Base-by-base conservation (phyloP, 495 filamentous ascomycete species). In the Astrothelium macrocarpum region DNA sequence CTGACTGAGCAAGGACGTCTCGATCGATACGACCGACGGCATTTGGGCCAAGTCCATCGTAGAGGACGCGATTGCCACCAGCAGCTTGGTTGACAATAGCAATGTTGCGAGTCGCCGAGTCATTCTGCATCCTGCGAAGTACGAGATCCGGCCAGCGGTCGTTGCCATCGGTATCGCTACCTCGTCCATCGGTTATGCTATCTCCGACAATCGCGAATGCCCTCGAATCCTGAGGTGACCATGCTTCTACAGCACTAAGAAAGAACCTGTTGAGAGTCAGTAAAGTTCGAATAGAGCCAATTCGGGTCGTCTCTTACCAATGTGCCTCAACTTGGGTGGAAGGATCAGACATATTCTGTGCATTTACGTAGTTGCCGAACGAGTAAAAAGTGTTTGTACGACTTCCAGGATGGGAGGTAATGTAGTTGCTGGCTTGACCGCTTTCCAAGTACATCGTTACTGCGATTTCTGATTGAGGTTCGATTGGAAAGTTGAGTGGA, bases 121-220 rank as follows among this genome's bases (percentile, higher is more conserved):
- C 65, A 32, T 77, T 69, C 61, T 82, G 80, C 73, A 89, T 76
- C 16, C 77, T 77, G 10, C 77, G 76, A 25, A 87, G 73, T 18
- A 90, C 74, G 0, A 86, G 74, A 69, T 90, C 85, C 1, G 87
- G 85, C 87, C 87, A 72, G 60, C 85, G 82, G 66, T 87, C 81
- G 66, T 91, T 88, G 14, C 68, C 72, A 67, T 91, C 82, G 29
- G 83, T 83, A 39, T 75, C 80, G 71, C 83, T 87, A 32, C 83
- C 82, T 1, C 85, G 78, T 0, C 87, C 88, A 67, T 90, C 88
- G 4, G 87, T 90, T 67, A 91, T 89, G 66, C 84, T 87, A 70
- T 91, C 88, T 3, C 88, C 87, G 4, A 91, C 76, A 31, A 91
- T 82, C 2, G 80, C 78, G 36, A 89, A 79, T 10, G 79, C 78